phyloP scores from a whole-genome alignment of 495 filamentous ascomycete species.

The Monascus purpureus region DNA sequence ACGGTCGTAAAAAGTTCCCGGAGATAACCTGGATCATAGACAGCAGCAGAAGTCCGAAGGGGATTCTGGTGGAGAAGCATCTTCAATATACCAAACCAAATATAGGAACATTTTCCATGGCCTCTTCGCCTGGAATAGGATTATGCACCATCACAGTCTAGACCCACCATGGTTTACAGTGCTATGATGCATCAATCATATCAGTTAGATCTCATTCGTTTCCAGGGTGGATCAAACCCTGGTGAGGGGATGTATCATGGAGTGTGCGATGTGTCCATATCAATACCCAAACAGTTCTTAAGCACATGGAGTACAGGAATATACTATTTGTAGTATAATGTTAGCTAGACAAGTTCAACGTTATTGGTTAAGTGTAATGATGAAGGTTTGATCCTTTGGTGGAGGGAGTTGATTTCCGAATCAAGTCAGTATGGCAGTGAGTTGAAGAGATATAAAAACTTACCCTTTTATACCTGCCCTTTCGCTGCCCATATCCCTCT shows the following conservation, averaged over 20 bases:
- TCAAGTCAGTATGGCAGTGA: neutral
- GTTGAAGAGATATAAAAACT: neutral
- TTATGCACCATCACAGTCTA: neutral
- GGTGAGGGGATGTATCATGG: neutral
- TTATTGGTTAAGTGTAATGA: neutral
- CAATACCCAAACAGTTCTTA: neutral
- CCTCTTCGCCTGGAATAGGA: neutral
- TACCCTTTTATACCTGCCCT: neutral
- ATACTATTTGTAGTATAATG: neutral
- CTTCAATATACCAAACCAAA: constrained; percentile 16
- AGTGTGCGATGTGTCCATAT: too few species aligned
- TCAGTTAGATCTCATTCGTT: neutral
- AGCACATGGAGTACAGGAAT: neutral
- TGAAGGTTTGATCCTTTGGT: neutral
- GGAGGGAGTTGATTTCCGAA: neutral
- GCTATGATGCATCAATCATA: neutral
- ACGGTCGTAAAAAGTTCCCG: too few species aligned
- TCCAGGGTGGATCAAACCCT: neutral
- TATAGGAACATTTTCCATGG: constrained; percentile 15
- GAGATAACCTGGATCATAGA: too few species aligned
- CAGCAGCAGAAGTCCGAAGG: neutral
- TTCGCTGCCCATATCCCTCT: too few species aligned
- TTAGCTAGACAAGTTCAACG: neutral
- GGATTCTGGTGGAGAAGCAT: constrained; percentile 3
- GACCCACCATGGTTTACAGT: neutral